phyloP scores from a whole-genome alignment of 306 rosid genomes.

The Pyrus bretschneideri region DNA sequence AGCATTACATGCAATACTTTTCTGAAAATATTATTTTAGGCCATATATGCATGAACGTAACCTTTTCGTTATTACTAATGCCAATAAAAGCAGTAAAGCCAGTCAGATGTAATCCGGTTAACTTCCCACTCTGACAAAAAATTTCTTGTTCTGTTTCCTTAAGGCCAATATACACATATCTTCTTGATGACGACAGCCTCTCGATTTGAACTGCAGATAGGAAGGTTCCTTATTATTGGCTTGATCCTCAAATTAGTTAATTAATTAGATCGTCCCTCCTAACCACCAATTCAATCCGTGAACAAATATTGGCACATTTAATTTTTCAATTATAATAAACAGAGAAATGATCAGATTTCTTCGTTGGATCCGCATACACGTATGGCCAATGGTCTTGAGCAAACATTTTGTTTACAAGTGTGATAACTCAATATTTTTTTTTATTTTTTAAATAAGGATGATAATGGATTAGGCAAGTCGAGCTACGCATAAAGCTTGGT shows the following conservation, averaged over 20 bases:
- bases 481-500: too few species aligned
- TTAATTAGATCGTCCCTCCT: background rate
- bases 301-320: conserved; percentile 18
- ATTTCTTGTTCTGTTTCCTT: background rate
- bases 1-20: too few species aligned
- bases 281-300: conserved; percentile 13
- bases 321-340: background rate
- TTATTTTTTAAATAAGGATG: too few species aligned
- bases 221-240: background rate
- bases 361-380: background rate
- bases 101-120: background rate
- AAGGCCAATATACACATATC: background rate
- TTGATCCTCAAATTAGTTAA: background rate
- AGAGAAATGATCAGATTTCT: background rate
- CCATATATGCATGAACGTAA: too few species aligned
- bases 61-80: too few species aligned
- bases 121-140: background rate
- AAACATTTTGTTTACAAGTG: background rate
- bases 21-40: too few species aligned
- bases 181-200: background rate
- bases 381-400: background rate
- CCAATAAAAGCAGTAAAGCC: too few species aligned
- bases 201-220: background rate
- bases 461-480: too few species aligned
- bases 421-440: too few species aligned